Base-by-base conservation (phyloP, 805 yeast genomes). In the Starmerella scarabaei region DNA sequence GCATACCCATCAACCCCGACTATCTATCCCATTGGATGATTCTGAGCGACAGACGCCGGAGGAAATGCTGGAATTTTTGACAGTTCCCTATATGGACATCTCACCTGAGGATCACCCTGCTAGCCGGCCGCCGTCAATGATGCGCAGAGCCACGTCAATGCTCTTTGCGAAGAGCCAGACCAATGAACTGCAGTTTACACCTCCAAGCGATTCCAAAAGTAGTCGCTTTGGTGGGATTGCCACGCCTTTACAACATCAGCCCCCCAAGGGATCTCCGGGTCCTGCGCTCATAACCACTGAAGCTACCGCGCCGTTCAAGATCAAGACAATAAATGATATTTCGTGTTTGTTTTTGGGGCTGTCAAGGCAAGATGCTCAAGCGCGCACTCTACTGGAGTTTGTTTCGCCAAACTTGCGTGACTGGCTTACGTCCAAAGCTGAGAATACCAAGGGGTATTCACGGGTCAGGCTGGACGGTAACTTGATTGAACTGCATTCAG, bases 321-420 rank as follows among this genome's bases (percentile, higher is more conserved):
- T 86, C 36, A 73, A 73, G 52, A 86, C 93, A 5, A 84, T 93
- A 14, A 86, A 88, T 56, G 96, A 86, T 59, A 65, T 85, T 48
- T 93, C 94, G 0, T 81, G 93, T 54, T 65, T 84, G 43, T 75
- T 82, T 64, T 81, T 86, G 60, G 95, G 95, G 15, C 73, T 81
- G 3, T 74, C 83, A 34, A 73, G 75, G 53, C 67, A 65, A 28
- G 75, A 76, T 21, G 64, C 84, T 27, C 68, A 70, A 28, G 67
- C 77, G 15, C 58, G 78, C 37, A 73, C 83, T 0, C 64, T 86
- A 27, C 65, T 83, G 63, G 93, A 81, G 58, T 67, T 84, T 48
- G 74, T 62, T 15, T 16, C 44, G 1, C 43, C 38, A 5, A n/a
- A 30, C 28, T 38, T 14, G 34, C 48, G 21, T 20, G 35, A 33